These are phyloP conservation scores for Trametes elegans DNA, from an alignment of 768 basidiomycete genomes.

Conservation along the genomic window DNA sequence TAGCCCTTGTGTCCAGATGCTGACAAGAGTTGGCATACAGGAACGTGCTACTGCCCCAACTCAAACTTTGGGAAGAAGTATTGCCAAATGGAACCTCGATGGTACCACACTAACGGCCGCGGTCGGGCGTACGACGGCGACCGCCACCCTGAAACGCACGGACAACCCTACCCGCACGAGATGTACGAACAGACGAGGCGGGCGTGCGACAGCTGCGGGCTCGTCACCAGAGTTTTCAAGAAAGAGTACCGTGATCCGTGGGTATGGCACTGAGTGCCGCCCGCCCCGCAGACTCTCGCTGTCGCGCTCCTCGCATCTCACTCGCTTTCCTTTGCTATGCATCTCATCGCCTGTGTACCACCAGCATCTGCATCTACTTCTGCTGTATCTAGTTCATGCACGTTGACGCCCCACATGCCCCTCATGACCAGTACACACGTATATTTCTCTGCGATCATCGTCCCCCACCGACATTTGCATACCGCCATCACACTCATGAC, in stretches of 20 bases:
- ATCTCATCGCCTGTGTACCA: conserved; percentile 6
- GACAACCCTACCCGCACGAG: conserved; percentile 23
- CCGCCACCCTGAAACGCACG: conserved; percentile 33
- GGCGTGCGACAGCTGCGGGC: conserved; percentile 35
- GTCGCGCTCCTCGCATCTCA: neutral
- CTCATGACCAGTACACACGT: conserved; percentile 14
- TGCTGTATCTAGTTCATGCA: conserved; percentile 6
- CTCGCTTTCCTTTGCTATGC: conserved; percentile 13
- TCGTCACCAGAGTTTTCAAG: conserved; percentile 22
- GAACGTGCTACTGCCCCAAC: conserved; percentile 36
- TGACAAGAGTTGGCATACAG: conserved; percentile 19
- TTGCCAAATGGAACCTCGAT: conserved; percentile 31
- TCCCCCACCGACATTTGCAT: neutral
- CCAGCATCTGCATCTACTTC: conserved; percentile 3
- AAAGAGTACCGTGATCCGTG: conserved; percentile 20
- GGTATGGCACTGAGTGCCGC: conserved; percentile 16
- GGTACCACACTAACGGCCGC: conserved; percentile 32
- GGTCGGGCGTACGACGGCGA: conserved; percentile 32
- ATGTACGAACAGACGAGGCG: conserved; percentile 29
- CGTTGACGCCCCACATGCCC: conserved; percentile 7
- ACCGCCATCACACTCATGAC: too few species aligned
- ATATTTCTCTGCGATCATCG: neutral
- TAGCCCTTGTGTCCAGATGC: conserved; percentile 2
- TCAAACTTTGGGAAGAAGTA: conserved; percentile 35
- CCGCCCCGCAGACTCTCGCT: neutral